phyloP scores from a whole-genome alignment of 345 rosid genomes.

The Sonneratia caseolaris region DNA sequence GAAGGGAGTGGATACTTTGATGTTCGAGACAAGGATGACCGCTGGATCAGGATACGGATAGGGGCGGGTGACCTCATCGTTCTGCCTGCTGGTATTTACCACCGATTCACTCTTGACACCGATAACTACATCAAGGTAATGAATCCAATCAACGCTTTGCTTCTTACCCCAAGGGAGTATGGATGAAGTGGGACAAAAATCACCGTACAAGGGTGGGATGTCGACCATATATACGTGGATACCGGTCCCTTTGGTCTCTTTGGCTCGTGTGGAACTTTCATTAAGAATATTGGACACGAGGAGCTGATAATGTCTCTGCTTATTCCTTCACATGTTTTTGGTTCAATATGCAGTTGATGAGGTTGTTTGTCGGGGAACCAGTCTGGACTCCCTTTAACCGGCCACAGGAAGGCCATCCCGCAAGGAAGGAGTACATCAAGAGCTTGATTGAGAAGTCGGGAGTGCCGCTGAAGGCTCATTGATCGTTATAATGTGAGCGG shows the following conservation, averaged over 20 bases:
- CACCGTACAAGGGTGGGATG: too few relatives aligned
- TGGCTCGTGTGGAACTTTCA: too few relatives aligned
- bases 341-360: conserved; percentile 48
- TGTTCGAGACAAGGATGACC: conserved; percentile 65
- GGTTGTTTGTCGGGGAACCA: conserved; percentile 83
- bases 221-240: too few relatives aligned
- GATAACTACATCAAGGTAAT: conserved; percentile 62
- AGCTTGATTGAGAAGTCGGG: conserved; percentile 30
- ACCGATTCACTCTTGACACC: conserved; percentile 80
- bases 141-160: background rate
- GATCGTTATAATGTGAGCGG: background rate
- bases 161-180: too few relatives aligned
- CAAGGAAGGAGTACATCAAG: conserved; percentile 52
- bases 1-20: conserved; percentile 85
- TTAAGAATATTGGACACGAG: too few relatives aligned
- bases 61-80: conserved; percentile 71
- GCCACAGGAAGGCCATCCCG: conserved; percentile 80
- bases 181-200: too few relatives aligned
- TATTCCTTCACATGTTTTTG: background rate
- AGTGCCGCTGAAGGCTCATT: conserved; percentile 33
- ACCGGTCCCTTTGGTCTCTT: too few relatives aligned
- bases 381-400: conserved; percentile 75
- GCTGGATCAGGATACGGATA: conserved; percentile 73
- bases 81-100: conserved; percentile 80
- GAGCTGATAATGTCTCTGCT: background rate